phyloP scores from a whole-genome alignment of 108 stramenopile species.

The Pseudonitzschia delicatissima region DNA sequence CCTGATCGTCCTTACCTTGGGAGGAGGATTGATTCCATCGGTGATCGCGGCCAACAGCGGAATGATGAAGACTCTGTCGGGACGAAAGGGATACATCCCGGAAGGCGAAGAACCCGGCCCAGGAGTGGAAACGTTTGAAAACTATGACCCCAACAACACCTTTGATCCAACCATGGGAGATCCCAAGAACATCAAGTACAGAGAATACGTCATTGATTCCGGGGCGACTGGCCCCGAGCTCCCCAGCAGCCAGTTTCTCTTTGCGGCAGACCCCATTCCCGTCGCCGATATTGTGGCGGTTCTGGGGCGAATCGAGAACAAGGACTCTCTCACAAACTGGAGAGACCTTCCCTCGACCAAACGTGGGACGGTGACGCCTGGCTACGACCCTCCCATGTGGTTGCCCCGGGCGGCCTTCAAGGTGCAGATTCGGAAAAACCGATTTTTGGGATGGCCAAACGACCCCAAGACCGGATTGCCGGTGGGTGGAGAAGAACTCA shows the following conservation, averaged over 20 bases:
- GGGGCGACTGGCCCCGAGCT: conserved; percentile 33
- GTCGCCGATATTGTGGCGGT: conserved; percentile 35
- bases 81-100: conserved; percentile 12
- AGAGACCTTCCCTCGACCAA: conserved; percentile 29
- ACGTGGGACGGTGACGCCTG: conserved; percentile 6
- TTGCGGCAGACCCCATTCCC: conserved; percentile 27
- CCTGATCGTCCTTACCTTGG: conserved; percentile 26
- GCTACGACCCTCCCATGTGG: conserved; percentile 27
- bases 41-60: conserved; percentile 26
- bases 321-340: conserved; percentile 31
- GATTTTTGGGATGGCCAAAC: conserved; percentile 37
- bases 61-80: conserved; percentile 31
- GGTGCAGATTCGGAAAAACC: conserved; percentile 30
- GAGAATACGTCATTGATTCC: conserved; percentile 24
- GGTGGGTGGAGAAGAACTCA: conserved; percentile 34
- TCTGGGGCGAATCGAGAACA: conserved; percentile 29
- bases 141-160: conserved; percentile 17
- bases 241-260: conserved; percentile 14
- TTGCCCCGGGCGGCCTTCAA: conserved; percentile 41
- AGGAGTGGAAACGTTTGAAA: conserved; percentile 1
- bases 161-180: conserved; percentile 23
- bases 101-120: conserved; percentile 11
- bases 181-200: conserved; percentile 2
- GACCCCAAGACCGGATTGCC: conserved; percentile 33
- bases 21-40: conserved; percentile 44